Percentiles rank a stretch among this genome's conserved stretches.
Conservation (phyloP, 805 yeast genomes). For the Lipomyces sp. region DNA sequence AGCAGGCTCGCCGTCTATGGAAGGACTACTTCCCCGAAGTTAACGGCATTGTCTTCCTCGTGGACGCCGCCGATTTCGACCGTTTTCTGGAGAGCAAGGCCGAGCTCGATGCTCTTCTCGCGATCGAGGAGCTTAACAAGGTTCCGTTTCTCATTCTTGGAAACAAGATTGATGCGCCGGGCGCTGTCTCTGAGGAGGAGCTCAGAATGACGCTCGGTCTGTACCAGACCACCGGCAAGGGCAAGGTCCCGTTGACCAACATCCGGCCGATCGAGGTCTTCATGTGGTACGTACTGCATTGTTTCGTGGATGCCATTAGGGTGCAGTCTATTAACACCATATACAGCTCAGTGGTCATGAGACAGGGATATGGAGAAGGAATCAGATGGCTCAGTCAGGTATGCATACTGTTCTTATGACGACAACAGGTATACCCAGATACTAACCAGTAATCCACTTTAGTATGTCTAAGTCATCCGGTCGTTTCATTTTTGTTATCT, state of each 20-base stretch:
- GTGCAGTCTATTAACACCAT: not conserved
- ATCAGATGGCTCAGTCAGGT: constrained; percentile 94
- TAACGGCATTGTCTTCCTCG: constrained; percentile 92
- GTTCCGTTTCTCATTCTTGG: constrained; percentile 95
- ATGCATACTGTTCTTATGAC: not conserved
- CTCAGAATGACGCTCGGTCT: constrained; percentile 86
- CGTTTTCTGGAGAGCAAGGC: constrained; percentile 93
- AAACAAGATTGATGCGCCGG: constrained; percentile 91
- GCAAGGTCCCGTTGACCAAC: constrained; percentile 61
- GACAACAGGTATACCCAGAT: too few relatives aligned
- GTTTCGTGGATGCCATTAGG: not conserved
- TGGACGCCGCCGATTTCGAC: constrained; percentile 95
- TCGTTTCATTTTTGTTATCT: too few relatives aligned
- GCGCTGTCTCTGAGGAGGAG: constrained; percentile 93
- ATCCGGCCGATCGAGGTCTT: constrained; percentile 91
- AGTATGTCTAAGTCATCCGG: too few relatives aligned
- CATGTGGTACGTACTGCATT: constrained; percentile 56
- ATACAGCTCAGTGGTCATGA: constrained; percentile 81
- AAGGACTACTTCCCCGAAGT: constrained; percentile 99
- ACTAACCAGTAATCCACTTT: too few relatives aligned
- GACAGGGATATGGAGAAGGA: constrained; percentile 98
- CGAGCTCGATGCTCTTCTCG: constrained; percentile 88
- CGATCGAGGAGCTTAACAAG: constrained; percentile 80
- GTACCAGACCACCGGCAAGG: constrained; percentile 87
- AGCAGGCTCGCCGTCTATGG: constrained; percentile 99